phyloP scores from a whole-genome alignment of 73 alveolate genomes.

The Tetrahymena borealis region DNA sequence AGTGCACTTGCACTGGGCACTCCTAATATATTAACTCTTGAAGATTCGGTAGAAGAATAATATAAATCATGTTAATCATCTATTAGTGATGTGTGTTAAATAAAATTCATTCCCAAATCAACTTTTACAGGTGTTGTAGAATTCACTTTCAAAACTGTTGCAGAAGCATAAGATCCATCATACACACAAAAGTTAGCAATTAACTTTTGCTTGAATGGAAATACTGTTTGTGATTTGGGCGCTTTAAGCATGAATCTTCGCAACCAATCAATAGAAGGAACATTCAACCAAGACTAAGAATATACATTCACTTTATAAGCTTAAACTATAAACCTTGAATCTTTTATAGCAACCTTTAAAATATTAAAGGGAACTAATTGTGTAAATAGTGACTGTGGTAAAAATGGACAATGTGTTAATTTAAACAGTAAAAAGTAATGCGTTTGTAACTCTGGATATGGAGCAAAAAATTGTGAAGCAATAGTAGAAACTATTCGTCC shows the following conservation, averaged over 20 bases:
- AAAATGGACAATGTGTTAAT: neutral
- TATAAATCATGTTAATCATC: neutral
- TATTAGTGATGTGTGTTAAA: neutral
- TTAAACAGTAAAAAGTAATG: neutral
- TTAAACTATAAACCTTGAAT: neutral
- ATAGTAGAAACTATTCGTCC: neutral
- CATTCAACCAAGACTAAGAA: neutral
- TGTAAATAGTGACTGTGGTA: neutral
- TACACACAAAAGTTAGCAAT: neutral
- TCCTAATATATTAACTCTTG: neutral
- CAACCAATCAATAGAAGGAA: neutral
- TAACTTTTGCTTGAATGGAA: neutral
- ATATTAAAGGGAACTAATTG: neutral
- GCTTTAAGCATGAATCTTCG: neutral
- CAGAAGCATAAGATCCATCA: neutral
- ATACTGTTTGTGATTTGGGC: neutral
- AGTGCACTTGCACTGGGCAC: neutral
- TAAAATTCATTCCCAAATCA: neutral
- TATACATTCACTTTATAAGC: neutral
- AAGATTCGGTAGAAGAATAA: neutral
- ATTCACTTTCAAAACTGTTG: neutral
- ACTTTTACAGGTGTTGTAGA: neutral
- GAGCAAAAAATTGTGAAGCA: neutral
- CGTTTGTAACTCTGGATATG: neutral
- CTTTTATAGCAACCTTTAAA: neutral